Evolutionary conservation across 257 asterid species (phyloP).

Genomic region (Solanum chiquidenum): DNA sequence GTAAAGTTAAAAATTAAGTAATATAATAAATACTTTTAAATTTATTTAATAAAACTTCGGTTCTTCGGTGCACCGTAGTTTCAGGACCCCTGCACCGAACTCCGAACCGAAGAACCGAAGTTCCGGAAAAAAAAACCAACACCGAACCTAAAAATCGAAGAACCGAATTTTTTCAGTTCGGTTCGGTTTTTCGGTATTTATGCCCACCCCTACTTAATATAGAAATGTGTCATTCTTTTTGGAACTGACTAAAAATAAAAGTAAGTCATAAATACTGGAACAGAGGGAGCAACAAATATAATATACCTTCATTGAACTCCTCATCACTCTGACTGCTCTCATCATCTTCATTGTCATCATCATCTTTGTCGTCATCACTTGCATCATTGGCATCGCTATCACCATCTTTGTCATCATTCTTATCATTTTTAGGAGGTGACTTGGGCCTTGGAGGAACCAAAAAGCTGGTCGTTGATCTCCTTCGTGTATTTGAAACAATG

Average conservation of each 20-base stretch:
- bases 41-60: too few relatives aligned
- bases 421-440: slow-evolving; percentile 16
- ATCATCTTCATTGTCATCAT: slow-evolving; percentile 12
- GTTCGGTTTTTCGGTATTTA: too few relatives aligned
- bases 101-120: too few relatives aligned
- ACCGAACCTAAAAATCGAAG: too few relatives aligned
- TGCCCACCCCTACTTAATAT: too few relatives aligned
- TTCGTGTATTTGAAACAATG: slow-evolving; percentile 80
- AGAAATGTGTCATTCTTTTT: not conserved
- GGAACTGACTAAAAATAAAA: not conserved
- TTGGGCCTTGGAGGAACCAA: slow-evolving; percentile 41
- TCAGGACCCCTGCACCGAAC: too few relatives aligned
- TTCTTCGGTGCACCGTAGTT: too few relatives aligned
- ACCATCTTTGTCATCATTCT: slow-evolving; percentile 18
- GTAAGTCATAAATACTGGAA: not conserved
- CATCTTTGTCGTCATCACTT: slow-evolving; percentile 4
- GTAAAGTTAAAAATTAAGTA: too few relatives aligned
- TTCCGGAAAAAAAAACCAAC: too few relatives aligned
- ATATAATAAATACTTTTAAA: too few relatives aligned
- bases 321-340: slow-evolving; percentile 53
- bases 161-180: too few relatives aligned
- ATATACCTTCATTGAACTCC: slow-evolving; percentile 67
- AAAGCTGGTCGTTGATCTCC: slow-evolving; percentile 74
- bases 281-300: not conserved
- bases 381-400: slow-evolving; percentile 13